Evolutionary conservation across 768 basidiomycete species (phyloP), one percentile per base, ranked within the genome.

Genomic region (button mushroom (Agaricus bisporus)): DNA sequence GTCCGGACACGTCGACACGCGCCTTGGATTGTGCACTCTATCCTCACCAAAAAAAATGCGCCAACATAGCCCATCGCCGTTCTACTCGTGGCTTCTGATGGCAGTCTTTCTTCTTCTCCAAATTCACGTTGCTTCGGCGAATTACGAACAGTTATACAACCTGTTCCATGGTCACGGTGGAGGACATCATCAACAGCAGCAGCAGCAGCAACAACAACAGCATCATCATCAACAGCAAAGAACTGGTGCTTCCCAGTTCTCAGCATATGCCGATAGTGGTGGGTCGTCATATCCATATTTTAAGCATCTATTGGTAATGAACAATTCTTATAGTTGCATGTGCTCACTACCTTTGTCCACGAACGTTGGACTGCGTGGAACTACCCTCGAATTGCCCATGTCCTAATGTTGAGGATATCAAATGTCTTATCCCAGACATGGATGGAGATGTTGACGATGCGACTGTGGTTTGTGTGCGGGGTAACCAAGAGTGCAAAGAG

Each of bases 141-240:
- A 91, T 61, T 91, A 90, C 66, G 75, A 81, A 43, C 87, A 89
- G 67, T 91, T 91, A 61, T 82, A 86, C 56, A 81, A 85, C 39
- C 83, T 90, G 80, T 91, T 88, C 61, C 80, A 64, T 36, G 61
- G 81, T 39, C 80, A 64, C 29, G 61, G 81, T 39, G 73, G 78
- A 17, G 78, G 79, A 32, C 77, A 78, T 37, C 73, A 85, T 11
- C 80, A 84, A 4, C 79, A 80, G 32, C 77, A 85, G 11, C 80
- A 84, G 22, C 79, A 80, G 32, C 77, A 78, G 39, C 73, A 78
- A 20, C 79, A 80, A 37, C 77, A 78, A 9, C 82, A 85, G 11
- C 80, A 84, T 22, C 81, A 83, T 17, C 80, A 82, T 35, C 77
- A 80, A 17, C 82, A 84, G 51, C 75, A 76, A 42, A 74, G 77